A percentile compares a stretch with the other conserved stretches of the same genome.
Conservation (phyloP, 1,139 yeast species). For the Zygotorulaspora mrakii region DNA sequence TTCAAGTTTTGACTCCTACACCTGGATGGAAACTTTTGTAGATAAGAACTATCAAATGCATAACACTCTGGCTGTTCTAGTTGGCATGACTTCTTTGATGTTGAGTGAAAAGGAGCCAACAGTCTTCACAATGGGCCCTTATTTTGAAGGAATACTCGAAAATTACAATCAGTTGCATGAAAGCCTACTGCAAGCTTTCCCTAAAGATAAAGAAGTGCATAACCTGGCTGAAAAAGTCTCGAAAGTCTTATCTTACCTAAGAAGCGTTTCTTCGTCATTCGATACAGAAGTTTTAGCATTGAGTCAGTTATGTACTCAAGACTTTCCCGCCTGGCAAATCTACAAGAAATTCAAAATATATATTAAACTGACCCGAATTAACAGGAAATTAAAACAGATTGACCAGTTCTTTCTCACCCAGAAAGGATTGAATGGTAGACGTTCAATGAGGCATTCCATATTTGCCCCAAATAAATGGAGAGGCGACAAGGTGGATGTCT, state of each 20-base stretch:
- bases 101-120: slow-evolving; percentile 53
- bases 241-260: slow-evolving; percentile 13
- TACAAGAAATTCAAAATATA: slow-evolving; percentile 56
- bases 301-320: slow-evolving; percentile 49
- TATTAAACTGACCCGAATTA: slow-evolving; percentile 53
- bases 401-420: slow-evolving; percentile 42
- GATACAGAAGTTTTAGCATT: slow-evolving; percentile 33
- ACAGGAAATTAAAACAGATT: slow-evolving; percentile 50
- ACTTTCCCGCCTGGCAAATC: slow-evolving; percentile 68
- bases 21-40: slow-evolving; percentile 53
- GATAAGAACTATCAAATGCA: slow-evolving; percentile 56
- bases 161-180: slow-evolving; percentile 15
- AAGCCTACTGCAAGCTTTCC: slow-evolving; percentile 17
- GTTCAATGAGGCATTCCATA: slow-evolving; percentile 44
- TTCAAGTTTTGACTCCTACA: slow-evolving; percentile 55
- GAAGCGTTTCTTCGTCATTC: slow-evolving; percentile 22
- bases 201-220: slow-evolving; percentile 21
- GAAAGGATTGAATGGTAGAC: slow-evolving; percentile 36
- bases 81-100: slow-evolving; percentile 52
- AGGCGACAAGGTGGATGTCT: slow-evolving; percentile 35
- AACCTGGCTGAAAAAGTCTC: slow-evolving; percentile 16
- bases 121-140: slow-evolving; percentile 34
- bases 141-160: slow-evolving; percentile 35
- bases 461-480: slow-evolving; percentile 40
- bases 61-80: slow-evolving; percentile 53